phyloP scores from a whole-genome alignment of 192 early-diverging fungal genomes.

The Gaertneriomyces sp. region DNA sequence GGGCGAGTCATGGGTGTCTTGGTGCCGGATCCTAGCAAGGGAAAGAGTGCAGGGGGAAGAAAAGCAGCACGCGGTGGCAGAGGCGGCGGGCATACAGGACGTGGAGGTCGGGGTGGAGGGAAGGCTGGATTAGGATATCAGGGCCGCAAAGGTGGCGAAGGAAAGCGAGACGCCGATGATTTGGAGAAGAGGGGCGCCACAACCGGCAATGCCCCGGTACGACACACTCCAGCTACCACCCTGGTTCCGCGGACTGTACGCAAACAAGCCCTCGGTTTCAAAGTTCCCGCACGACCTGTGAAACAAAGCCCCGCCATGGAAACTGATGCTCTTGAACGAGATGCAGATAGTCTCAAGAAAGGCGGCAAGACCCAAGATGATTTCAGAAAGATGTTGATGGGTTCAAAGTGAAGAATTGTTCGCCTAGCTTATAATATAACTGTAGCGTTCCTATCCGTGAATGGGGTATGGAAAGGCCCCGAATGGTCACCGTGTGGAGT shows the following conservation, averaged over 20 bases:
- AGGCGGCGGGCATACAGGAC: conserved; percentile 4
- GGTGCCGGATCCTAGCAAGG: conserved; percentile 44
- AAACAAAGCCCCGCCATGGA: not conserved
- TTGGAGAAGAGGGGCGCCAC: not conserved
- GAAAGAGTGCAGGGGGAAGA: not conserved
- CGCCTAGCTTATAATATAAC: too few relatives aligned
- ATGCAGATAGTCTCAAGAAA: not conserved
- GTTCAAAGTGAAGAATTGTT: conserved; percentile 16
- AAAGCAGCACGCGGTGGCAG: not conserved
- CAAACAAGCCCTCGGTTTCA: not conserved
- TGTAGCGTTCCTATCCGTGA: too few relatives aligned
- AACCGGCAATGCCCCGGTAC: not conserved
- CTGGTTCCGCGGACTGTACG: not conserved
- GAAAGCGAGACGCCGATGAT: not conserved
- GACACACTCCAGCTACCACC: not conserved
- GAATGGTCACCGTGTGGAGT: too few relatives aligned
- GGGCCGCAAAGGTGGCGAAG: conserved; percentile 13
- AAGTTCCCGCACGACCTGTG: not conserved
- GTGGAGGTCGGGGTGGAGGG: conserved; percentile 12
- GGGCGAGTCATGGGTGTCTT: conserved; percentile 38
- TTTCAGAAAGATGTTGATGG: conserved; percentile 42
- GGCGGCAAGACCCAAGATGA: conserved; percentile 38
- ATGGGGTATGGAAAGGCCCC: too few relatives aligned
- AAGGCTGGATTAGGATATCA: conserved; percentile 8
- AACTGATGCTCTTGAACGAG: not conserved